Conservation (phyloP, 257 asterid species). For the Eustoma russellianum region DNA sequence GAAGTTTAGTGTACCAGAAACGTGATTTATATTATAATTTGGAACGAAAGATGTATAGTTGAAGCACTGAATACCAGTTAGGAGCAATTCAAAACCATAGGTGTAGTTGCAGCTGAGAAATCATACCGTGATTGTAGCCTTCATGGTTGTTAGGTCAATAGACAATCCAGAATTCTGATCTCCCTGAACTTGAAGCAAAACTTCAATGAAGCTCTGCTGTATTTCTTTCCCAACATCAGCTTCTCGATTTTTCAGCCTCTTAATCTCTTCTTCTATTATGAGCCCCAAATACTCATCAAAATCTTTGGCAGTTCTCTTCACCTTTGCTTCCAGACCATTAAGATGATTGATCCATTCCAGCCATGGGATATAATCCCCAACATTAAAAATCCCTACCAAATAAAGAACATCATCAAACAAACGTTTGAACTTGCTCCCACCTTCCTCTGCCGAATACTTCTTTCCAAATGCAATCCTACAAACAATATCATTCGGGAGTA, state of each 20-base stretch:
- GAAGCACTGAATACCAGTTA: too few relatives aligned
- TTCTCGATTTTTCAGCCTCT: background rate
- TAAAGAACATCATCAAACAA: background rate
- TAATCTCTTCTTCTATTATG: background rate
- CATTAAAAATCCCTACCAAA: background rate
- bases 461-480: slow-evolving; percentile 2
- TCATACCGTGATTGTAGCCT: slow-evolving; percentile 7
- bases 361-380: slow-evolving; percentile 4
- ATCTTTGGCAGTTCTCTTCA: background rate
- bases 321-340: slow-evolving; percentile 8
- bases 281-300: slow-evolving; percentile 1
- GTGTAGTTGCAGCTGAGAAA: too few relatives aligned
- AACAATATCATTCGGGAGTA: background rate
- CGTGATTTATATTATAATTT: too few relatives aligned
- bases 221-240: background rate
- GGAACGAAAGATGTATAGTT: too few relatives aligned
- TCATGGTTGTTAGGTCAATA: background rate
- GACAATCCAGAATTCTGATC: background rate
- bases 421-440: background rate
- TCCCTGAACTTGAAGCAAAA: slow-evolving; percentile 6
- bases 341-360: slow-evolving; percentile 3
- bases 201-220: background rate
- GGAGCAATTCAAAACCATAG: too few relatives aligned
- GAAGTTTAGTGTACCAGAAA: too few relatives aligned
- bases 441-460: background rate